Evolutionary conservation across 2,329 filamentous ascomycete species (phyloP).

Genomic region (Boeremia exigua): DNA sequence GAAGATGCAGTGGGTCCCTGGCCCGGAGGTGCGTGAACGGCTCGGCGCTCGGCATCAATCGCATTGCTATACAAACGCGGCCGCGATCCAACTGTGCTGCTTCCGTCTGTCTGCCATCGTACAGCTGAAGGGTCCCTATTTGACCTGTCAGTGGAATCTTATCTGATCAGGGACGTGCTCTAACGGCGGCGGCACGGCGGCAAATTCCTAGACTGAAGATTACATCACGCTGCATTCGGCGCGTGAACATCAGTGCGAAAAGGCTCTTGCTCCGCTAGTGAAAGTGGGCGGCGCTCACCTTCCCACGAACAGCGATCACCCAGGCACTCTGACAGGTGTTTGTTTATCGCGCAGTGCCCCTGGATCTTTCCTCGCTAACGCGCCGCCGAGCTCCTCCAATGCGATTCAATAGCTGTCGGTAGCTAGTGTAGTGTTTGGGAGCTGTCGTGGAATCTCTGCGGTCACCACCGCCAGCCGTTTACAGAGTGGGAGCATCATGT

Average conservation of each 20-base stretch:
- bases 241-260: conserved; percentile 17
- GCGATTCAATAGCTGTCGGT: conserved; percentile 21
- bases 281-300: conserved; percentile 7
- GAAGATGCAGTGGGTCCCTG: conserved; percentile 17
- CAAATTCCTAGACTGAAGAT: conserved; percentile 3
- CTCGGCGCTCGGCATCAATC: conserved; percentile 3
- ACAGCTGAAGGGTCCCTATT: not conserved
- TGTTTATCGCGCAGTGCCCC: conserved; percentile 12
- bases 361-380: conserved; percentile 7
- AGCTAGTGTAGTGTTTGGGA: conserved; percentile 28
- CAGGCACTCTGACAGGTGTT: conserved; percentile 15
- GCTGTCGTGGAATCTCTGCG: conserved; percentile 19
- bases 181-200: conserved; percentile 13
- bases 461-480: conserved; percentile 19
- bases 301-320: conserved; percentile 16
- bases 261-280: conserved; percentile 17
- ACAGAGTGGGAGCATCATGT: conserved; percentile 51
- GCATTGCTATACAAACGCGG: conserved; percentile 3
- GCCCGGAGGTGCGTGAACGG: conserved; percentile 6
- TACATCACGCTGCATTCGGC: conserved; percentile 20
- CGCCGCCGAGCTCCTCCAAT: conserved; percentile 16
- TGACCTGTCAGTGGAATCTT: conserved; percentile 10
- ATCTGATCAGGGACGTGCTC: conserved; percentile 18
- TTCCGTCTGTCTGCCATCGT: not conserved
- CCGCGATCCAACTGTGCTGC: not conserved